A percentile compares a stretch with the other conserved stretches of the same genome.
phyloP scores from a whole-genome alignment of 2,329 filamentous ascomycete species.

The Aspergillus sp. region DNA sequence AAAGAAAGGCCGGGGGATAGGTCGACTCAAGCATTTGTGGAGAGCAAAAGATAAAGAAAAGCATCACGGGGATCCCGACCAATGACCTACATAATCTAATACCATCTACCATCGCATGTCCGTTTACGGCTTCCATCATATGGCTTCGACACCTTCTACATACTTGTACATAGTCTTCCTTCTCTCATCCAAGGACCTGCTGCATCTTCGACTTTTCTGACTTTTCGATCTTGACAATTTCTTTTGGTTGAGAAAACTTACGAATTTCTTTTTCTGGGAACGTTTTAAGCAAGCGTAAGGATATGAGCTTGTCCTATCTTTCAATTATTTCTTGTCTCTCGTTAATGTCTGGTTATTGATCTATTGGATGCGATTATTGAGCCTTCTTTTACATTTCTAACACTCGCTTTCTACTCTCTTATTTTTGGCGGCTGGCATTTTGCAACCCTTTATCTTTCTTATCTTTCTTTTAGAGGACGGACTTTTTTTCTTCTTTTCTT shows the following conservation, averaged over 20 bases:
- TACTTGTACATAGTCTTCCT: constrained; percentile 10
- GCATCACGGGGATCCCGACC: constrained; percentile 11
- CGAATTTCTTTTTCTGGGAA: constrained; percentile 29
- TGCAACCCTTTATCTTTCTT: neutral
- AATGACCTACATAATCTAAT: constrained; percentile 7
- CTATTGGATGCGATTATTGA: neutral
- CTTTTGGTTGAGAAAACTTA: constrained; percentile 20
- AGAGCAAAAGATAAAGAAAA: constrained; percentile 41
- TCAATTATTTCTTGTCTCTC: constrained; percentile 26
- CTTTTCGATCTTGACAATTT: constrained; percentile 3
- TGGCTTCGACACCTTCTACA: neutral
- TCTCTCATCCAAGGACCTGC: constrained; percentile 5
- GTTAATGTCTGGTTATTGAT: constrained; percentile 22
- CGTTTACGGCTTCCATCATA: constrained; percentile 9
- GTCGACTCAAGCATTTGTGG: constrained; percentile 46
- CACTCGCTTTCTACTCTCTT: neutral
- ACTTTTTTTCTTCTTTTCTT: neutral
- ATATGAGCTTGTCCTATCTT: constrained; percentile 21
- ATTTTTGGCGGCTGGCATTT: constrained; percentile 1
- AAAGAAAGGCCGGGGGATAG: constrained; percentile 41
- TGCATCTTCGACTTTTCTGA: constrained; percentile 1
- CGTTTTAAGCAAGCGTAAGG: constrained; percentile 22
- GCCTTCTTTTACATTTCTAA: neutral
- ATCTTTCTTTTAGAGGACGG: neutral
- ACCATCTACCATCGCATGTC: constrained; percentile 12